Conservation (phyloP, 306 rosid genomes). For the Canavalia ensiformis region DNA sequence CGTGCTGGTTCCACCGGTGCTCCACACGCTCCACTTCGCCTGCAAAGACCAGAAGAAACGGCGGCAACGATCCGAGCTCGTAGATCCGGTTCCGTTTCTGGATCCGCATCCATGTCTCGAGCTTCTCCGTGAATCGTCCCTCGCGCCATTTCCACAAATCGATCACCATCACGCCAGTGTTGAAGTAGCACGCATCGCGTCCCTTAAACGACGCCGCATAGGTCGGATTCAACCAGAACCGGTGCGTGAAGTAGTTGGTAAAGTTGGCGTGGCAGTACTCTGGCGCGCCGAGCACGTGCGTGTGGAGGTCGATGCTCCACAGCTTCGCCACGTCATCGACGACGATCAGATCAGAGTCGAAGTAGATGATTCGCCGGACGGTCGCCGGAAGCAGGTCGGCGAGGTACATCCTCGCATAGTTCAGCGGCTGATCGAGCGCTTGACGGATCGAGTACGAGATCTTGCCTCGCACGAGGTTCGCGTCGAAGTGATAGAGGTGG, state of each 20-base stretch:
- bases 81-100: conserved; percentile 85
- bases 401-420: conserved; percentile 89
- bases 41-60: conserved; percentile 85
- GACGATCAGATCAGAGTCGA: conserved; percentile 88
- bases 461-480: conserved; percentile 77
- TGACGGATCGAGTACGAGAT: conserved; percentile 85
- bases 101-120: conserved; percentile 88
- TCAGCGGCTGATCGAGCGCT: conserved; percentile 91
- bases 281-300: conserved; percentile 83
- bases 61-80: conserved; percentile 88
- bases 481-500: conserved; percentile 77
- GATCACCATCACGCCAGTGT: conserved; percentile 97
- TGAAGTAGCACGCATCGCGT: conserved; percentile 78
- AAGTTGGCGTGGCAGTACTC: conserved; percentile 94
- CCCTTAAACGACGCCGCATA: conserved; percentile 67
- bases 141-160: conserved; percentile 86
- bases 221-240: conserved; percentile 72
- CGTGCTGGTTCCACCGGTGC: conserved; percentile 97
- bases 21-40: conserved; percentile 83
- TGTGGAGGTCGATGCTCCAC: conserved; percentile 70
- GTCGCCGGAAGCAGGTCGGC: conserved; percentile 72
- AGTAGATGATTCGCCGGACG: conserved; percentile 79
- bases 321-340: conserved; percentile 93
- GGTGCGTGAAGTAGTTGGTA: conserved; percentile 80
- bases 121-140: conserved; percentile 70